phyloP scores from a whole-genome alignment of 2,329 filamentous ascomycete species.

The Incumbomyces lentus region DNA sequence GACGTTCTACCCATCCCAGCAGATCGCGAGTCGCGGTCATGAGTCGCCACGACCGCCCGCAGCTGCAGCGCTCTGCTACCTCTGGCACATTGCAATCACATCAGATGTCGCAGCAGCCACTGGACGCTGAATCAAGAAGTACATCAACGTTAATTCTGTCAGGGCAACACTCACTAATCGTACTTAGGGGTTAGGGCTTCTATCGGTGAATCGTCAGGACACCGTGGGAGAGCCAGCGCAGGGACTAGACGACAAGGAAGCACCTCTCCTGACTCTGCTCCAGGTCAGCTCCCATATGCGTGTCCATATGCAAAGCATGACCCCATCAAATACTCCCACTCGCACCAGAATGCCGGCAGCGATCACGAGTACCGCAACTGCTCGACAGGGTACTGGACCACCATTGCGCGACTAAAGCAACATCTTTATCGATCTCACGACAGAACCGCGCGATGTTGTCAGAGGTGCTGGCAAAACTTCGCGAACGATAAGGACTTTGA shows the following conservation, averaged over 20 bases:
- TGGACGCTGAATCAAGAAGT: too few species aligned
- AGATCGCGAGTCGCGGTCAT: too few species aligned
- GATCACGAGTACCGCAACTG: conserved; percentile 20
- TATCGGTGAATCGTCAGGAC: too few species aligned
- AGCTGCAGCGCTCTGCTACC: not conserved
- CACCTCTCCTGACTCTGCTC: not conserved
- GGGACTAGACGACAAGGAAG: not conserved
- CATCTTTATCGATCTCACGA: conserved; percentile 21
- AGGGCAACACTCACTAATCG: too few species aligned
- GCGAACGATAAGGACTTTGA: conserved; percentile 11
- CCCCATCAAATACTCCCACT: conserved; percentile 14
- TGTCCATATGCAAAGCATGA: conserved; percentile 20
- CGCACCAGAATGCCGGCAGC: conserved; percentile 13
- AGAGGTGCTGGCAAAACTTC: conserved; percentile 15
- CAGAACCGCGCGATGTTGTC: conserved; percentile 5
- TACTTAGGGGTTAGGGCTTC: too few species aligned
- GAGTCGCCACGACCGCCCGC: too few species aligned
- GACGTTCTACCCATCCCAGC: too few species aligned
- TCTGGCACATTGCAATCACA: not conserved
- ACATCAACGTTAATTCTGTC: too few species aligned
- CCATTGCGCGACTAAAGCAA: conserved; percentile 20
- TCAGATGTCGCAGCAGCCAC: too few species aligned
- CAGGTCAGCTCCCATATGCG: conserved; percentile 22
- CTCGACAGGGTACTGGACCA: conserved; percentile 19
- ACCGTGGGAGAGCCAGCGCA: too few species aligned